Conservation (phyloP, 2,329 filamentous ascomycete genomes). For the Colletotrichum sp. region DNA sequence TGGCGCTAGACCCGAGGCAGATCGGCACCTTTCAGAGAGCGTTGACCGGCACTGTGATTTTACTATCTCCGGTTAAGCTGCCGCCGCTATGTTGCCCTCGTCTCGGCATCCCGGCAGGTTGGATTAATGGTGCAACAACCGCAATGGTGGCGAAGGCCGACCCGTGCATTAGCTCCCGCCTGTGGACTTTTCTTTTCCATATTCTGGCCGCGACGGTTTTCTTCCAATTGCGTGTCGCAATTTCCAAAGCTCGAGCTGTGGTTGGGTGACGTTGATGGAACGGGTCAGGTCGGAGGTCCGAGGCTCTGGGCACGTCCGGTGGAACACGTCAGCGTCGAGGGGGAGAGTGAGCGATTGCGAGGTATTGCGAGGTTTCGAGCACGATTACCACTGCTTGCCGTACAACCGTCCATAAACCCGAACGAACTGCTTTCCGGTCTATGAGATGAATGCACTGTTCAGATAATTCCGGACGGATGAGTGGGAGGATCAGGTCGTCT, state of each 20-base stretch:
- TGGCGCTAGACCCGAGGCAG: neutral
- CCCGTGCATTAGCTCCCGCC: conserved; percentile 16
- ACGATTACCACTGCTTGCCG: neutral
- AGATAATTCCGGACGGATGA: neutral
- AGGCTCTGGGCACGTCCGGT: neutral
- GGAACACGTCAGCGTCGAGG: neutral
- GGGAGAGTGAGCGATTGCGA: neutral
- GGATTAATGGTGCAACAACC: neutral
- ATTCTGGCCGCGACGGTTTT: neutral
- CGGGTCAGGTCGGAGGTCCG: neutral
- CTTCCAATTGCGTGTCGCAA: neutral
- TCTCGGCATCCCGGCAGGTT: conserved; percentile 6
- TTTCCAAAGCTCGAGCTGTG: neutral
- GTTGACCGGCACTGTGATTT: neutral
- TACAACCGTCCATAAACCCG: neutral
- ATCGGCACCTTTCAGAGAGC: neutral
- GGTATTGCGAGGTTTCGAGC: neutral
- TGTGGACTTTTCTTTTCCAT: neutral
- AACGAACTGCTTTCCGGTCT: neutral
- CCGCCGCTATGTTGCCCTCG: neutral
- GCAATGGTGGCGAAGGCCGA: conserved; percentile 12
- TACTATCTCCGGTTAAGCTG: neutral
- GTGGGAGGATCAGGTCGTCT: neutral
- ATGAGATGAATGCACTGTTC: neutral
- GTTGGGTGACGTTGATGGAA: neutral